phyloP scores from a whole-genome alignment of 495 filamentous ascomycete genomes.

The Zalerion maritima region DNA sequence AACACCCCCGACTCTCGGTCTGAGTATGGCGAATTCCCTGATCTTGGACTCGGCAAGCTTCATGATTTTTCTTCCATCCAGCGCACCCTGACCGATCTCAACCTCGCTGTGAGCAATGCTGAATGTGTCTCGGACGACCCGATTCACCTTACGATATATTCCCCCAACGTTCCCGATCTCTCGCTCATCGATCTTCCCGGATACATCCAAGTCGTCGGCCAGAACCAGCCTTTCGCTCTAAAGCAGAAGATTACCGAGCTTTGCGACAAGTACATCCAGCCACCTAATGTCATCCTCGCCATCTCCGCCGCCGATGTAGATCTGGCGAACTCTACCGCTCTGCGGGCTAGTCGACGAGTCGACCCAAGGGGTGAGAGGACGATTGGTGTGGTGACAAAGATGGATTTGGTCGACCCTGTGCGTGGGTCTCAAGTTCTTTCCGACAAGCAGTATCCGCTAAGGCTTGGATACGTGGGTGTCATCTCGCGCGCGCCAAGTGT shows the following conservation, averaged over 20 bases:
- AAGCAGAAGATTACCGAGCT: slow-evolving; percentile 94
- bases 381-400: slow-evolving; percentile 96
- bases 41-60: slow-evolving; percentile 77
- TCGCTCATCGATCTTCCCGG: slow-evolving; percentile 94
- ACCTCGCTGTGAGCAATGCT: slow-evolving; percentile 75
- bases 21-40: slow-evolving; percentile 95
- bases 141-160: slow-evolving; percentile 89
- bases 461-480: slow-evolving; percentile 94
- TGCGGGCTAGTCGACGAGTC: slow-evolving; percentile 78
- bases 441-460: slow-evolving; percentile 86
- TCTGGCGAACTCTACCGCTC: slow-evolving; percentile 86
- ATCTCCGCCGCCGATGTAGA: slow-evolving; percentile 98
- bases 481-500: slow-evolving; percentile 62
- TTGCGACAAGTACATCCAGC: slow-evolving; percentile 95
- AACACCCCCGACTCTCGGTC: slow-evolving; percentile 83
- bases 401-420: slow-evolving; percentile 85
- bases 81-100: slow-evolving; percentile 85
- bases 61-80: slow-evolving; percentile 90
- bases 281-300: slow-evolving; percentile 90
- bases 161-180: slow-evolving; percentile 87
- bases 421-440: slow-evolving; percentile 63
- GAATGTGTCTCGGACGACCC: slow-evolving; percentile 94
- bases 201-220: slow-evolving; percentile 88
- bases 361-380: slow-evolving; percentile 92
- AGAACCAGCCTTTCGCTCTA: slow-evolving; percentile 79